phyloP scores from a whole-genome alignment of 306 rosid species.

The Calophaca sinica region DNA sequence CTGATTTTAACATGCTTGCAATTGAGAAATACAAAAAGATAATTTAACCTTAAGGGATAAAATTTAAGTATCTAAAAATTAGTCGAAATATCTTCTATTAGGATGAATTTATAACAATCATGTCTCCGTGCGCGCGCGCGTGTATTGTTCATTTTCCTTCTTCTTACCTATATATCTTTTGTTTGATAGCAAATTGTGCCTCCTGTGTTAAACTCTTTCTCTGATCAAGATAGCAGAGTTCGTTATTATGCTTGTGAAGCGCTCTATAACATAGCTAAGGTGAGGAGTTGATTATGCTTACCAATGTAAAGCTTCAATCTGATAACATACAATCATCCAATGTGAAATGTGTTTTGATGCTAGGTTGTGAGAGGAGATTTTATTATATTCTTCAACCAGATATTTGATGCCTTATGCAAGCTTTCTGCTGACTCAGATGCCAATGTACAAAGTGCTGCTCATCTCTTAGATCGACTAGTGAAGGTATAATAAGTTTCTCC shows the following conservation, averaged over 20 bases:
- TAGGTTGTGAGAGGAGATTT: conserved; percentile 99
- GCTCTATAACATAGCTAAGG: conserved; percentile 97
- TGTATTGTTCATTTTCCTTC: conserved; percentile 23
- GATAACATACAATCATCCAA: conserved; percentile 46
- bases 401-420: conserved; percentile 98
- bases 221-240: conserved; percentile 99
- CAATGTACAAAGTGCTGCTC: conserved; percentile 98
- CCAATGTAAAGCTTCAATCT: conserved; percentile 31
- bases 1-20: neutral
- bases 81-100: neutral
- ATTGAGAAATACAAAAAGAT: neutral
- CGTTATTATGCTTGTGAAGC: conserved; percentile 99
- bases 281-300: conserved; percentile 51
- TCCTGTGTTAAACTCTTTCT: conserved; percentile 86
- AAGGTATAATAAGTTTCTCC: conserved; percentile 61
- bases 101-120: neutral
- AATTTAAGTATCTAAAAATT: conserved; percentile 14
- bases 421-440: conserved; percentile 97
- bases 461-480: conserved; percentile 94
- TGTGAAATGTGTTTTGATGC: conserved; percentile 45
- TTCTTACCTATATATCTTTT: conserved; percentile 44
- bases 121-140: neutral
- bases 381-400: conserved; percentile 91
- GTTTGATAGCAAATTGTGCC: conserved; percentile 90
- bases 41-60: conserved; percentile 9